phyloP scores from a whole-genome alignment of 192 early-diverging fungal genomes.

The Helicostylum pulchrum region DNA sequence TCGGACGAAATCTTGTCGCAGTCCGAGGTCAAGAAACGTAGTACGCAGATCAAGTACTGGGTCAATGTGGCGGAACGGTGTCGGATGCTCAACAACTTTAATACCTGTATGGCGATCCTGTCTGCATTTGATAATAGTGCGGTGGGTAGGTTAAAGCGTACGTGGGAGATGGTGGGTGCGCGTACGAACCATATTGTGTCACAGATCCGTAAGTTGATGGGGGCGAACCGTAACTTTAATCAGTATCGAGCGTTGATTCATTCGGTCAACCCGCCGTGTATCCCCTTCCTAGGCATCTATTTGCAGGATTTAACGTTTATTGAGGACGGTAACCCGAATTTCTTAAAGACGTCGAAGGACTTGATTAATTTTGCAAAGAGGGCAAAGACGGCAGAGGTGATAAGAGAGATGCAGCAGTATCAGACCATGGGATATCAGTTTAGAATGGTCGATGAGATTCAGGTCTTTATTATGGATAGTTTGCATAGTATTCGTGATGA shows the following conservation, averaged over 20 bases:
- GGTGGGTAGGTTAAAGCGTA: conserved; percentile 84
- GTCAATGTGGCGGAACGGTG: conserved; percentile 82
- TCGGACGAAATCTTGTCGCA: conserved; percentile 78
- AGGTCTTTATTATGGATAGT: conserved; percentile 68
- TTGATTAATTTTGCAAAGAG: conserved; percentile 95
- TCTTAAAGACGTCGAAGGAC: conserved; percentile 54
- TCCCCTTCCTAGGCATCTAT: conserved; percentile 81
- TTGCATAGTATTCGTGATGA: conserved; percentile 70
- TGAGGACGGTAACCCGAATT: conserved; percentile 87
- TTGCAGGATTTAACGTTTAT: conserved; percentile 92
- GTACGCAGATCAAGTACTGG: conserved; percentile 76
- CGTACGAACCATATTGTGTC: conserved; percentile 59
- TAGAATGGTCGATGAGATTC: conserved; percentile 80
- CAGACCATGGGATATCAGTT: conserved; percentile 83
- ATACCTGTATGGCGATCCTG: conserved; percentile 86
- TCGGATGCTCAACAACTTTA: conserved; percentile 90
- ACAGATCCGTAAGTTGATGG: conserved; percentile 72
- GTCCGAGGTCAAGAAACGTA: conserved; percentile 77
- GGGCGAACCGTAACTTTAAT: conserved; percentile 77
- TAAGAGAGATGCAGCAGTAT: conserved; percentile 91
- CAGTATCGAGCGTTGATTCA: conserved; percentile 83
- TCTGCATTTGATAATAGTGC: conserved; percentile 87
- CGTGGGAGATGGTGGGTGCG: conserved; percentile 76
- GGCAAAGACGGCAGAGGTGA: conserved; percentile 84
- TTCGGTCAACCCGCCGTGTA: conserved; percentile 77